phyloP scores from a whole-genome alignment of 2,329 filamentous ascomycete species.

The Microsporum ferrugineum region DNA sequence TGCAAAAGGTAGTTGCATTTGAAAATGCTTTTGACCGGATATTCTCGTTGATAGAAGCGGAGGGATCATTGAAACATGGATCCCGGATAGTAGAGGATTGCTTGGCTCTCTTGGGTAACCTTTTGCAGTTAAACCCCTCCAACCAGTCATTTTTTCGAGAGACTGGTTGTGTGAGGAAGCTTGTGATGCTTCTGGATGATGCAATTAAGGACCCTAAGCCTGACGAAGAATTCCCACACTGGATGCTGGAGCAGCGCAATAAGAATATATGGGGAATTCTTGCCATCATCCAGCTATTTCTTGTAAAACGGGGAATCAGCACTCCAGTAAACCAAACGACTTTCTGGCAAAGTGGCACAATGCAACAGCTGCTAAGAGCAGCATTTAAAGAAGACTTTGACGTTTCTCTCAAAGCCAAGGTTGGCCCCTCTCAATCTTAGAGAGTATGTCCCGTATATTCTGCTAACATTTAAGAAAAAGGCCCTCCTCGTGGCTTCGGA shows the following conservation, averaged over 20 bases:
- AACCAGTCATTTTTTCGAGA: slow-evolving; percentile 94
- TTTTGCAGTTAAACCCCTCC: slow-evolving; percentile 73
- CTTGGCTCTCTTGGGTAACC: slow-evolving; percentile 76
- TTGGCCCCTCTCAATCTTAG: slow-evolving; percentile 26
- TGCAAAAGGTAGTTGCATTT: slow-evolving; percentile 92
- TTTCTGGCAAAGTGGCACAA: slow-evolving; percentile 72
- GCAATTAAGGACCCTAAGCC: slow-evolving; percentile 45
- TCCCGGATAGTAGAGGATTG: slow-evolving; percentile 87
- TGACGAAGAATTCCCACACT: slow-evolving; percentile 54
- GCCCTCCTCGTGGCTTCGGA: slow-evolving; percentile 78
- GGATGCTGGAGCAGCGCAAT: slow-evolving; percentile 66
- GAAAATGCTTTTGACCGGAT: slow-evolving; percentile 84
- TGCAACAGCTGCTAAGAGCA: slow-evolving; percentile 68
- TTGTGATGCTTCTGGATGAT: slow-evolving; percentile 57
- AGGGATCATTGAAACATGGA: slow-evolving; percentile 72
- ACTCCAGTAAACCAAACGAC: slow-evolving; percentile 73
- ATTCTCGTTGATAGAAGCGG: slow-evolving; percentile 67
- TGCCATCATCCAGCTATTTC: slow-evolving; percentile 74
- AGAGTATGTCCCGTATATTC: not conserved
- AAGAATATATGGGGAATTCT: slow-evolving; percentile 87
- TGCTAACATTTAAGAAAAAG: slow-evolving; percentile 30
- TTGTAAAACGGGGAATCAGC: slow-evolving; percentile 66
- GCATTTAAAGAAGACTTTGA: slow-evolving; percentile 65
- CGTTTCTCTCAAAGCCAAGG: slow-evolving; percentile 70
- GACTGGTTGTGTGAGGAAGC: slow-evolving; percentile 64